These are phyloP conservation scores for Chaetomiaceae sp. DNA, from an alignment of 2,329 filamentous ascomycete species.

Conservation along the genomic window DNA sequence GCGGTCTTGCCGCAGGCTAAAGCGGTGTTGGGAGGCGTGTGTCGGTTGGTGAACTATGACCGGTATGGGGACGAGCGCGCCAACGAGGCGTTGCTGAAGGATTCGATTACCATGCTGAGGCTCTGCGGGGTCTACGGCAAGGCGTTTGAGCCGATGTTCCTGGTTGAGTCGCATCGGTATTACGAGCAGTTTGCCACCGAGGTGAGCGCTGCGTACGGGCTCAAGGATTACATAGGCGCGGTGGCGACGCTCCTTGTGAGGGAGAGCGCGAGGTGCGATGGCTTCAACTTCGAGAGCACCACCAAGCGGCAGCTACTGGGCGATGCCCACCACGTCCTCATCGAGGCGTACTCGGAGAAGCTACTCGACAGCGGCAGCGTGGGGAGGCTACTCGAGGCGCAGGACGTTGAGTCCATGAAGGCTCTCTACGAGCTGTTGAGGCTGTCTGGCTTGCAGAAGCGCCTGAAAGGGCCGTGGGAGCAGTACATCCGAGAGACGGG, in stretches of 20 bases:
- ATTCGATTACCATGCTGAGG: constrained; percentile 77
- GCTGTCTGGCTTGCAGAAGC: constrained; percentile 64
- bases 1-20: constrained; percentile 33
- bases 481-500: constrained; percentile 75
- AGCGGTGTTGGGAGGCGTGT: constrained; percentile 57
- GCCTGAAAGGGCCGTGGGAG: constrained; percentile 69
- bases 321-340: constrained; percentile 66
- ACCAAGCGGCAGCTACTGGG: constrained; percentile 75
- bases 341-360: constrained; percentile 62
- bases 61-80: constrained; percentile 55
- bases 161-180: constrained; percentile 63
- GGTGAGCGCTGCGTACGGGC: constrained; percentile 54
- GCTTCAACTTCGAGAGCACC: constrained; percentile 75
- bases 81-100: constrained; percentile 62
- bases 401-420: constrained; percentile 65
- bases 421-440: constrained; percentile 74
- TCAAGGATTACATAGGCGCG: constrained; percentile 72
- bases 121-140: constrained; percentile 76
- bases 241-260: constrained; percentile 64
- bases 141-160: constrained; percentile 72
- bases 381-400: constrained; percentile 66
- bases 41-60: constrained; percentile 69
- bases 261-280: constrained; percentile 73
- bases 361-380: constrained; percentile 65
- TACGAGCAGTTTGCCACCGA: constrained; percentile 66